A percentile compares a stretch with the other conserved stretches of the same genome.
Evolutionary conservation across 495 filamentous ascomycete genomes (phyloP).

Genomic region (Aspergillus hancockii): DNA sequence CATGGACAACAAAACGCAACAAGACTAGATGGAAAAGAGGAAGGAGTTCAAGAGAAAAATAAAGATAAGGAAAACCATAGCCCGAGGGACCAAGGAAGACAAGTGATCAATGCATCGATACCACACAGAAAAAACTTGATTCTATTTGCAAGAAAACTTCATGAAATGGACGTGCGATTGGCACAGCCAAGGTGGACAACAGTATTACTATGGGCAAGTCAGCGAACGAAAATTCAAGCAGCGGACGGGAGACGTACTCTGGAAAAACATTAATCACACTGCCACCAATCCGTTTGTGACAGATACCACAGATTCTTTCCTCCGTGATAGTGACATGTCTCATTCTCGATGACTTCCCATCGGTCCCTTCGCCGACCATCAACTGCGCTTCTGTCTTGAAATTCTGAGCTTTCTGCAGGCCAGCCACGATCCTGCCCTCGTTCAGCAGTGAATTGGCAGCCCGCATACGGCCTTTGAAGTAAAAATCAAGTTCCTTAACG

Average conservation of each 20-base stretch:
- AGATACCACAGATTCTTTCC: constrained; percentile 86
- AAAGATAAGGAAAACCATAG: constrained; percentile 18
- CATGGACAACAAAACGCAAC: not conserved
- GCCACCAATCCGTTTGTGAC: constrained; percentile 87
- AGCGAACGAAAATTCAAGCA: constrained; percentile 2
- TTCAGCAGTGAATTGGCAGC: constrained; percentile 79
- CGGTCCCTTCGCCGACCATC: constrained; percentile 62
- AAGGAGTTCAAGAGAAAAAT: constrained; percentile 14
- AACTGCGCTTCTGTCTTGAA: constrained; percentile 71
- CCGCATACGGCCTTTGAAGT: constrained; percentile 90
- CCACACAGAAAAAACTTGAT: constrained; percentile 5
- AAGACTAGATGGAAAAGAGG: not conserved
- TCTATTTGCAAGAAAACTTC: constrained; percentile 24
- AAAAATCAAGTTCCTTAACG: constrained; percentile 78
- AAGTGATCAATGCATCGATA: constrained; percentile 13
- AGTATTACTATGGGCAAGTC: constrained; percentile 44
- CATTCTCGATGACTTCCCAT: constrained; percentile 57
- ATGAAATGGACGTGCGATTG: constrained; percentile 39
- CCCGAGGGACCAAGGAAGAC: constrained; percentile 14
- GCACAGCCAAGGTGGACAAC: constrained; percentile 88
- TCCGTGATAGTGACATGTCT: constrained; percentile 78
- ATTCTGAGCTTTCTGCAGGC: constrained; percentile 70
- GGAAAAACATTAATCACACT: constrained; percentile 81
- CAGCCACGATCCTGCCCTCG: constrained; percentile 73
- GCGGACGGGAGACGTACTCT: constrained; percentile 48